Evolutionary conservation across 768 basidiomycete genomes (phyloP), one percentile per base, ranked within the genome.

Genomic region (Hericium erinaceus): DNA sequence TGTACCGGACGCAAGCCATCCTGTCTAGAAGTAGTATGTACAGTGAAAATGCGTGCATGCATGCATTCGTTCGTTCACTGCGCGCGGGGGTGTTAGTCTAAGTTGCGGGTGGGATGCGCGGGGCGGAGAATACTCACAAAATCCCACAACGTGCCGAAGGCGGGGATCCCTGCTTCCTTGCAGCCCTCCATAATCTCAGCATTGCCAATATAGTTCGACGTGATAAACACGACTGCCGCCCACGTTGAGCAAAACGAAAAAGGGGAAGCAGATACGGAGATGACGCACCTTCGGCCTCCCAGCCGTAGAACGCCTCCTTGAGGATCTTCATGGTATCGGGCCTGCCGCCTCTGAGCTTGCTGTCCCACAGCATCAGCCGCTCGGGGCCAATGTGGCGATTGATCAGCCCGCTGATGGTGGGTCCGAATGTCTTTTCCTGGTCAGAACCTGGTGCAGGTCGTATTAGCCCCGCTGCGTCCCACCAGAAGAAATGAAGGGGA

Each of bases 401-500:
- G 44, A 77, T 74, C 48, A 77, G 69, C 39, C 69, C 70, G 54
- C 66, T 65, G 46, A 77, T 74, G 50, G 74, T 76, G 38, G 73
- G 71, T 2, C 75, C 75, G 52, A 75, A 76, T 11, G 74, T 75
- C 65, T 74, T 74, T 61, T 73, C 73, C 55, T 75, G 74, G 60
- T 77, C 75, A 28, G 73, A 74, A 33, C 75, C 70, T 60, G 39
- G 26, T n/a, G 28, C 8, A 37, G n/a, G 0, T n/a, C 38, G n/a
- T n/a, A 24, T 51, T 5, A 51, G 52, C 52, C 7, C 26, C 48
- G 18, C 5, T 33, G 33, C 5, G 26, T 22, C 48, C 26, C 49
- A 16, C 16, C 49, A 51, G 44, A n/a, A 24, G 15, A 26, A 26
- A 24, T 33, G 40, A 12, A 4, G 38, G 9, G 40, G 16, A 39